A percentile compares a stretch with the other conserved stretches of the same genome.
These are phyloP conservation scores for Avicennia marina DNA, from an alignment of 257 asterid genomes.

Conservation along the genomic window DNA sequence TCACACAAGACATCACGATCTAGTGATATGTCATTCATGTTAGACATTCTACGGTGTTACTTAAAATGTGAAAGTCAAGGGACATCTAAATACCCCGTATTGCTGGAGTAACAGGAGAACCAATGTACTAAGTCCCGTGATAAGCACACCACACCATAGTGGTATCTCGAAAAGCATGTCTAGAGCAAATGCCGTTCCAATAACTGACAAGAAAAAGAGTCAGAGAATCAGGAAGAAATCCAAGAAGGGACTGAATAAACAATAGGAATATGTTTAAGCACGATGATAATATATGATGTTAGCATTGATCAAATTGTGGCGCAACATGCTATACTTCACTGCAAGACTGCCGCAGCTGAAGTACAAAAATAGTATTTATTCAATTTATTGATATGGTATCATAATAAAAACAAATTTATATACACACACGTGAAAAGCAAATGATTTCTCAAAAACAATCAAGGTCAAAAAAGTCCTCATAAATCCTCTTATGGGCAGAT, in stretches of 20 bases:
- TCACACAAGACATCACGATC: not conserved
- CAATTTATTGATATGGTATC: no score
- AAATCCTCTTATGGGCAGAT: no score
- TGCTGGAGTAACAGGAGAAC: constrained; percentile 77
- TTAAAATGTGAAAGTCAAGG: not conserved
- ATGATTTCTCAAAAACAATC: no score
- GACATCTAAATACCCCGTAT: constrained; percentile 69
- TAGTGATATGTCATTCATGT: not conserved
- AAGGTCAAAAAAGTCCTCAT: no score
- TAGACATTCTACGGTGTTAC: not conserved
- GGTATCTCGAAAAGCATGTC: constrained; percentile 95
- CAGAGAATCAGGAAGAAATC: not conserved
- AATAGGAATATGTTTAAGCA: not conserved
- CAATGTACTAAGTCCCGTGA: constrained; percentile 91
- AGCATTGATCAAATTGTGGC: no score
- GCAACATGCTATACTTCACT: no score
- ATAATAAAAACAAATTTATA: no score
- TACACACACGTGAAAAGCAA: no score
- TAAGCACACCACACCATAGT: constrained; percentile 88
- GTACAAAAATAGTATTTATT: no score
- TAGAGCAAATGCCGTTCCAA: constrained; percentile 97
- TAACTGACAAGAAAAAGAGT: constrained; percentile 41
- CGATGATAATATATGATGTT: no score
- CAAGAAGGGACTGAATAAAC: not conserved
- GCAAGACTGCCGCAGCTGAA: no score